A percentile compares a stretch with the other conserved stretches of the same genome.
Evolutionary conservation across 1,284 basidiomycete genomes (phyloP).

Genomic region (Apiotrichum gracile): DNA sequence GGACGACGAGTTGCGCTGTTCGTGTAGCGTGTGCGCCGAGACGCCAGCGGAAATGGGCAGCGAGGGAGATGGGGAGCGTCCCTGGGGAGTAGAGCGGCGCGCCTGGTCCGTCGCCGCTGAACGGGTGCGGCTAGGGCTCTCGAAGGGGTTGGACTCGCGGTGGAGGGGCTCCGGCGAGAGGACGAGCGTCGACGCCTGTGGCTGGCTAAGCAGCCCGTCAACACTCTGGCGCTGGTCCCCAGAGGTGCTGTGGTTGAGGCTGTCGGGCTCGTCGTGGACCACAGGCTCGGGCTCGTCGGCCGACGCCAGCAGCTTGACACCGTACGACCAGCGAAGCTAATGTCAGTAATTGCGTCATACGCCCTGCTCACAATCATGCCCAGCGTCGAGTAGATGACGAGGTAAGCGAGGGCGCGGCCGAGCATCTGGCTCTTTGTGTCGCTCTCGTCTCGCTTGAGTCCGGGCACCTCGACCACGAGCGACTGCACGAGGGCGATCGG

Average conservation of each 20-base stretch:
- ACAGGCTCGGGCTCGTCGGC: conserved; percentile 53
- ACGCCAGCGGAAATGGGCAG: conserved; percentile 32
- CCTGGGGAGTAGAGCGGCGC: conserved; percentile 6
- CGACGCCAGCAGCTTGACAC: conserved; percentile 67
- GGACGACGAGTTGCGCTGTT: no score
- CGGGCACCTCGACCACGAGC: conserved; percentile 75
- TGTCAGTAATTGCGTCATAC: not conserved
- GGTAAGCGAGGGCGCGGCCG: conserved; percentile 83
- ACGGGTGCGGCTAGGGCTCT: conserved; percentile 6
- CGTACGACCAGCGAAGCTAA: conserved; percentile 83
- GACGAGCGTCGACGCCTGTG: not conserved
- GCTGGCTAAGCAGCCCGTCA: not conserved
- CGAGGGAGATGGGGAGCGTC: conserved; percentile 21
- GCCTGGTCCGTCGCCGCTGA: not conserved
- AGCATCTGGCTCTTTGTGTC: conserved; percentile 83
- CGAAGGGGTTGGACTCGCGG: not conserved
- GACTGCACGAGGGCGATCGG: conserved; percentile 84
- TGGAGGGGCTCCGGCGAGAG: not conserved
- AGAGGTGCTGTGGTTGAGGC: not conserved
- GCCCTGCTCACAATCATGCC: conserved; percentile 72
- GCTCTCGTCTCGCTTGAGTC: conserved; percentile 70
- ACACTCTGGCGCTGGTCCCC: not conserved
- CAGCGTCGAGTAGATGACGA: conserved; percentile 85
- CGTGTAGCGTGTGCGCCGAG: not conserved
- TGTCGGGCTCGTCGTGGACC: not conserved